Conservation (phyloP, 1,284 basidiomycete species). For the Hymenochaete sp. region DNA sequence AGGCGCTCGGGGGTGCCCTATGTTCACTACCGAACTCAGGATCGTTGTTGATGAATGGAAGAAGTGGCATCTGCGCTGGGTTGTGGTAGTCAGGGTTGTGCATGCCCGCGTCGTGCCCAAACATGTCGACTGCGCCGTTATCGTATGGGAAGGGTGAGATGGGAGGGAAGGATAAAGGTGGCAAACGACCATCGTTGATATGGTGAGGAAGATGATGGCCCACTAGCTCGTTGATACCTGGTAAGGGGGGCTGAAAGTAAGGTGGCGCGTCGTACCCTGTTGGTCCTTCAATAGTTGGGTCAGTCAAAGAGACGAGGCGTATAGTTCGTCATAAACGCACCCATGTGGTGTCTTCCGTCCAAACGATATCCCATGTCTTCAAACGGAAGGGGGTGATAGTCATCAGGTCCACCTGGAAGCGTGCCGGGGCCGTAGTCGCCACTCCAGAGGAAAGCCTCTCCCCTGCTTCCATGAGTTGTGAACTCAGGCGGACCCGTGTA, state of each 20-base stretch:
- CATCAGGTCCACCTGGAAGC: no score
- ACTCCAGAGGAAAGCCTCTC: constrained; percentile 3
- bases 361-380: constrained; percentile 3
- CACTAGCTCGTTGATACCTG: constrained; percentile 3
- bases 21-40: constrained; percentile 1
- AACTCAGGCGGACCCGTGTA: not conserved
- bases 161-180: constrained; percentile 12
- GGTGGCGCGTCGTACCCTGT: no score
- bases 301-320: no score
- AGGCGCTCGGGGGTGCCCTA: not conserved
- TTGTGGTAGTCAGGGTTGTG: not conserved
- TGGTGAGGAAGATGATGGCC: constrained; percentile 3
- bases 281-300: no score
- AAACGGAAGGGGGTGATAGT: constrained; percentile 2
- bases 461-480: not conserved
- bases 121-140: not conserved
- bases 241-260: constrained; percentile 1
- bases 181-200: not conserved
- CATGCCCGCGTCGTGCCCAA: not conserved
- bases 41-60: not conserved
- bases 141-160: constrained; percentile 9
- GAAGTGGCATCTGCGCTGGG: constrained; percentile 5
- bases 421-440: constrained; percentile 8
- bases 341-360: not conserved
- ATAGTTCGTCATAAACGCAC: not conserved